Percentiles rank a stretch among this genome's conserved stretches.
Evolutionary conservation across 495 filamentous ascomycete species (phyloP).

Genomic region (Podospora didyma): DNA sequence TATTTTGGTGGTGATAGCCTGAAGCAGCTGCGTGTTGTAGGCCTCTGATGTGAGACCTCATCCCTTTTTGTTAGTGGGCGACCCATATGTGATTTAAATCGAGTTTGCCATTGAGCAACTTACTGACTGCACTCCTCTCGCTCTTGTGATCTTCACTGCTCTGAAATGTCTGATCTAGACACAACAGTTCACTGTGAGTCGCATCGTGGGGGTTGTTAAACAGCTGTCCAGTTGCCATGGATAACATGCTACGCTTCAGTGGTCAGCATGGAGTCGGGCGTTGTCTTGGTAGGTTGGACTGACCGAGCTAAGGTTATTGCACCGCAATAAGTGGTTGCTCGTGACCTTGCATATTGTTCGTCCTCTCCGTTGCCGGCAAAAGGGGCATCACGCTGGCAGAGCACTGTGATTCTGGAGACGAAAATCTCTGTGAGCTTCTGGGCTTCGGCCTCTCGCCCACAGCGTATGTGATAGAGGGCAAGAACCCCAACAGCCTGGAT

Average conservation of each 20-base stretch:
- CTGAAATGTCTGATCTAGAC: not conserved
- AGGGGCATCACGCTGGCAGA: not conserved
- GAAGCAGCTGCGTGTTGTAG: not conserved
- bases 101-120: too few species aligned
- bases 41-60: not conserved
- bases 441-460: conserved; percentile 3
- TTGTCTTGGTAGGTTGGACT: not conserved
- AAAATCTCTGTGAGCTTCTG: not conserved
- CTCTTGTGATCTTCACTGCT: not conserved
- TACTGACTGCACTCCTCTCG: not conserved
- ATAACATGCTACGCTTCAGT: not conserved
- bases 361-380: not conserved
- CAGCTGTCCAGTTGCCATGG: not conserved
- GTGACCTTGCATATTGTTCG: not conserved
- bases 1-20: not conserved
- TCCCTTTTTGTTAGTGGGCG: too few species aligned
- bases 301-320: conserved; percentile 3
- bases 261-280: not conserved
- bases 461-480: conserved; percentile 1
- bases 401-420: not conserved
- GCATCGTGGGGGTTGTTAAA: not conserved
- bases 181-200: not conserved
- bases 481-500: conserved; percentile 7
- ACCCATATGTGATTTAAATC: too few species aligned
- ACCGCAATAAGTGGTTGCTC: conserved; percentile 1